Conservation (phyloP, 768 basidiomycete genomes). For the Epithele typhae region DNA sequence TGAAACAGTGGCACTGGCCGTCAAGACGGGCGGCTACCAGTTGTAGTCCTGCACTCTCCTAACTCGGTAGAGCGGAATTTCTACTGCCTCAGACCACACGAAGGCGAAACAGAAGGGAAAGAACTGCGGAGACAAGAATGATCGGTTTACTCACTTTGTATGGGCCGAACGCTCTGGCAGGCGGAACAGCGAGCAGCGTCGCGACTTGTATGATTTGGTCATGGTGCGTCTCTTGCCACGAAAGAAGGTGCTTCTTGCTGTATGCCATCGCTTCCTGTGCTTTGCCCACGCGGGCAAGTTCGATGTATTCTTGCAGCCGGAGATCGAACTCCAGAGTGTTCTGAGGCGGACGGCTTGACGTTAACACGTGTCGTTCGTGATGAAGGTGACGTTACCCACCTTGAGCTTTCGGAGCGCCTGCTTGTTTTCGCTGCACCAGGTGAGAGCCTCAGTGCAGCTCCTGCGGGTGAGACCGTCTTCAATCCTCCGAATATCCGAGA, state of each 20-base stretch:
- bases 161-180: conserved; percentile 65
- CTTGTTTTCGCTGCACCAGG: conserved; percentile 97
- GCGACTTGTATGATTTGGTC: conserved; percentile 73
- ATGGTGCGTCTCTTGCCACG: conserved; percentile 82
- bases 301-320: conserved; percentile 94
- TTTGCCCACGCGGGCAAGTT: conserved; percentile 69
- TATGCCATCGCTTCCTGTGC: conserved; percentile 79
- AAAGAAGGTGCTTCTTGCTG: conserved; percentile 69
- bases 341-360: conserved; percentile 44
- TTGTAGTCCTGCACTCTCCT: too few relatives aligned
- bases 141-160: conserved; percentile 79
- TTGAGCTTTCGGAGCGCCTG: conserved; percentile 87
- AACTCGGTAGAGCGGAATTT: too few relatives aligned
- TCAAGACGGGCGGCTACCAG: too few relatives aligned
- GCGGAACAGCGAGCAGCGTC: conserved; percentile 69
- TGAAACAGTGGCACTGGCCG: too few relatives aligned
- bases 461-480: conserved; percentile 72
- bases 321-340: conserved; percentile 95
- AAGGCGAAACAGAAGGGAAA: background rate
- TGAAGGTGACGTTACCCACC: conserved; percentile 34
- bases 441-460: conserved; percentile 84
- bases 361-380: background rate
- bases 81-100: too few relatives aligned
- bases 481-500: conserved; percentile 84
- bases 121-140: too few relatives aligned